Conservation (phyloP, 305 asterid genomes). For the Fraxinus xanthoxyloides region DNA sequence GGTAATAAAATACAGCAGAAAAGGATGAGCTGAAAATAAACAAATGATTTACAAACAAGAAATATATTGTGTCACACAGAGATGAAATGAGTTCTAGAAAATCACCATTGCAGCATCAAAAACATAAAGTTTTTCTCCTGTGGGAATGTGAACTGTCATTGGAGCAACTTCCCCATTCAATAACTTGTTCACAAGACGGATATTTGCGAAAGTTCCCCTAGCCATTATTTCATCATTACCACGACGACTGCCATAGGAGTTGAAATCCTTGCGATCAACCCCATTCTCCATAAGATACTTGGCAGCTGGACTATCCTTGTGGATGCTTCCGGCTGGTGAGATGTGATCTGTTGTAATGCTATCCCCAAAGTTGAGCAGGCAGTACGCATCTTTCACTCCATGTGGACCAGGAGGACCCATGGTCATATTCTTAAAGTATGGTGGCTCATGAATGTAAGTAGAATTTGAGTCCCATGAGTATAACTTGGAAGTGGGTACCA, state of each 20-base stretch:
- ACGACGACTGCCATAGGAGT: constrained; percentile 95
- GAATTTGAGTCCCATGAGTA: constrained; percentile 87
- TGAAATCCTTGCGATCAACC: constrained; percentile 80
- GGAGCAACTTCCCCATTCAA: constrained; percentile 94
- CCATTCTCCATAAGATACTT: constrained; percentile 71
- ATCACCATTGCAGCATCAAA: constrained; percentile 91
- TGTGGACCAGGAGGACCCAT: constrained; percentile 93
- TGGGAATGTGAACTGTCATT: constrained; percentile 80
- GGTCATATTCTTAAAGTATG: constrained; percentile 89
- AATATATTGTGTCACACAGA: not conserved
- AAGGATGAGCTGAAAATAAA: not conserved
- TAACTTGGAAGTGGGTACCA: constrained; percentile 58
- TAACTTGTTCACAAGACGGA: constrained; percentile 85
- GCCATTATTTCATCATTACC: constrained; percentile 99
- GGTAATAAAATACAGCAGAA: not conserved
- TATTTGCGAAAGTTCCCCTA: constrained; percentile 93
- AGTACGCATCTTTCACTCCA: constrained; percentile 89
- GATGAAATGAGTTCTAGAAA: not conserved
- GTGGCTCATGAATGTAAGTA: constrained; percentile 95
- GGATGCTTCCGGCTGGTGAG: constrained; percentile 94
- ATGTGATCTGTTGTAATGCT: constrained; percentile 95
- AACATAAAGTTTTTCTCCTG: constrained; percentile 76
- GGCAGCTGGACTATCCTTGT: constrained; percentile 96
- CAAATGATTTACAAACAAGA: not conserved
- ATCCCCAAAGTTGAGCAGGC: constrained; percentile 90